Evolutionary conservation across 345 rosid genomes (phyloP).

Genomic region (Murraya paniculata): DNA sequence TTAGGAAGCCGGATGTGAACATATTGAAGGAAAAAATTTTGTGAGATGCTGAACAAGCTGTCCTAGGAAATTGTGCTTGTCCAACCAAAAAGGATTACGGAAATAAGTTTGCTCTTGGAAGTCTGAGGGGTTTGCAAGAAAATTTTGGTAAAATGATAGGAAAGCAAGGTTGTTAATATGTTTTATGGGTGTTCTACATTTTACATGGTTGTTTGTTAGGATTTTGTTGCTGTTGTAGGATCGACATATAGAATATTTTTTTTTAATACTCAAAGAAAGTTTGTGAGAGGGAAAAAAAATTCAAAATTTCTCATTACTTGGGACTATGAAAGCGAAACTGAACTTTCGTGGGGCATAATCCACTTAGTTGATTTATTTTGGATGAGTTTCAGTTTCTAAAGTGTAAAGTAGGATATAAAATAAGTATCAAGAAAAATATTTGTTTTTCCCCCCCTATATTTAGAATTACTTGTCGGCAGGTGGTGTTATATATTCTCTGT

Average conservation of each 20-base stretch:
- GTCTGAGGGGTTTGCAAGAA: neutral
- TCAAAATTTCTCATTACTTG: neutral
- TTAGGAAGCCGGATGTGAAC: neutral
- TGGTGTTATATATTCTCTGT: constrained; percentile 10
- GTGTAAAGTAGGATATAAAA: neutral
- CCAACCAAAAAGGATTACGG: neutral
- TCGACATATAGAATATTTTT: neutral
- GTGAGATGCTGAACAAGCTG: neutral
- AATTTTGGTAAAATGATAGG: neutral
- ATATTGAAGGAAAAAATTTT: neutral
- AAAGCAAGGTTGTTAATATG: neutral
- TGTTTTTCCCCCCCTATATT: neutral
- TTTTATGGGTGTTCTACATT: neutral
- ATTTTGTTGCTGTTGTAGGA: neutral
- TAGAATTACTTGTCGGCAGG: neutral
- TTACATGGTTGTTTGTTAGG: neutral
- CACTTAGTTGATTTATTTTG: neutral
- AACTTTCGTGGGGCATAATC: no score
- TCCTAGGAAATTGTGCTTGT: neutral
- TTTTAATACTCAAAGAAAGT: neutral
- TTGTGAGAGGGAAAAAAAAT: neutral
- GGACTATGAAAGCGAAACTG: neutral
- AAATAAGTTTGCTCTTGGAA: neutral
- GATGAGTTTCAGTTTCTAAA: constrained; percentile 13
- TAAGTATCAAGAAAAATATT: neutral